phyloP scores from a whole-genome alignment of 495 filamentous ascomycete genomes.

The Neurospora tetraspora region DNA sequence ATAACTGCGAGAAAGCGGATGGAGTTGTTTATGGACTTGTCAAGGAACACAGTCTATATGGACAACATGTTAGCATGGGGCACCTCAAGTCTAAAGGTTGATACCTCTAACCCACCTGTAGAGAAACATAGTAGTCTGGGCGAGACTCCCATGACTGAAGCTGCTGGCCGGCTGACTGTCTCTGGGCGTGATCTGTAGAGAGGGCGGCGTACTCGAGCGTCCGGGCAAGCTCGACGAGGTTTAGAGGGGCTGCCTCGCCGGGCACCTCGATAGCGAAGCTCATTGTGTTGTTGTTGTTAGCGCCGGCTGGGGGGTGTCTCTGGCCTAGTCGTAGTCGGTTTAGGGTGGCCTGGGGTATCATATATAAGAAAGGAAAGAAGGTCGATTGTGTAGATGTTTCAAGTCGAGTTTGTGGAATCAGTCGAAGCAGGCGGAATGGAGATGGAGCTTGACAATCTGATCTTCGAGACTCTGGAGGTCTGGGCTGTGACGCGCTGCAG shows the following conservation, averaged over 20 bases:
- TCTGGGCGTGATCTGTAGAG: constrained; percentile 61
- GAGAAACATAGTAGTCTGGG: constrained; percentile 61
- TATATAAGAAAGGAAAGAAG: not conserved
- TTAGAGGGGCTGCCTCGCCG: constrained; percentile 44
- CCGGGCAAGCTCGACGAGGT: constrained; percentile 57
- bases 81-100: not conserved
- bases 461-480: not conserved
- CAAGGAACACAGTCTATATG: constrained; percentile 61
- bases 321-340: not conserved
- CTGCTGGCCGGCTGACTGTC: constrained; percentile 73
- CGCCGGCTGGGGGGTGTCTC: not conserved
- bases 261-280: constrained; percentile 45
- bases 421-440: not conserved
- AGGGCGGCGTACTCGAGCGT: constrained; percentile 63
- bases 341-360: not conserved
- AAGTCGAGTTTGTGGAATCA: not conserved
- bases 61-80: not conserved
- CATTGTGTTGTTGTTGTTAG: constrained; percentile 22
- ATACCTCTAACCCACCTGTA: constrained; percentile 52
- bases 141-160: constrained; percentile 75
- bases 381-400: not conserved
- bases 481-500: not conserved
- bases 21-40: constrained; percentile 61
- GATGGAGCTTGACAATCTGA: not conserved
- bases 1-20: constrained; percentile 85